Percentiles rank a stretch among this genome's conserved stretches.
Conservation (phyloP, 108 stramenopile species). For the Pseudonitzschia multiseries region DNA sequence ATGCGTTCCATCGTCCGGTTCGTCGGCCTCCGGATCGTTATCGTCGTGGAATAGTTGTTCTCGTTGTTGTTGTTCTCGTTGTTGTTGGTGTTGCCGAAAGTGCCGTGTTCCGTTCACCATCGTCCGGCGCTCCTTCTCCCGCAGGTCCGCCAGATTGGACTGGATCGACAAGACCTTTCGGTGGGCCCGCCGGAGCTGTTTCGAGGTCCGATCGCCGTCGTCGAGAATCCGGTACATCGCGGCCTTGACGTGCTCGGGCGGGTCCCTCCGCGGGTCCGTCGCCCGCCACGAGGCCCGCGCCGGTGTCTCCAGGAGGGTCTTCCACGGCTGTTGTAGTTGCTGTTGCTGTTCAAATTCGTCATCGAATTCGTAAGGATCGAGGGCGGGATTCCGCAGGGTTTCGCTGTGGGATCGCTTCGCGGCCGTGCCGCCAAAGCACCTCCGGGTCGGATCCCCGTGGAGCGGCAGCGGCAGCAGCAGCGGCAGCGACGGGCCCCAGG, state of each 20-base stretch:
- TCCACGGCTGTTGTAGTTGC: slow-evolving; percentile 49
- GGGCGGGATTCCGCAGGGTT: too few relatives aligned
- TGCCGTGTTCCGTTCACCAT: slow-evolving; percentile 35
- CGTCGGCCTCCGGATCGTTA: background rate
- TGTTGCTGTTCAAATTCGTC: too few relatives aligned
- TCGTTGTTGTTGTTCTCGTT: background rate
- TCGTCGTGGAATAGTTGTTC: background rate
- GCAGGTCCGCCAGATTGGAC: slow-evolving; percentile 30
- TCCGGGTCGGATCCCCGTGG: too few relatives aligned
- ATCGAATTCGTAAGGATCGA: too few relatives aligned
- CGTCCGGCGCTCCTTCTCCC: slow-evolving; percentile 50
- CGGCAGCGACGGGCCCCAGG: too few relatives aligned
- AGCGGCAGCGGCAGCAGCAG: too few relatives aligned
- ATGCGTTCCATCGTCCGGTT: background rate
- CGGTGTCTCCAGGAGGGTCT: slow-evolving; percentile 47
- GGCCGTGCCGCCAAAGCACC: background rate
- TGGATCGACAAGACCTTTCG: slow-evolving; percentile 32
- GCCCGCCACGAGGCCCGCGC: slow-evolving; percentile 76
- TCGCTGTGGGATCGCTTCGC: background rate
- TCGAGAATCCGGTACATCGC: slow-evolving; percentile 21
- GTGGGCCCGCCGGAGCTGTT: slow-evolving; percentile 40
- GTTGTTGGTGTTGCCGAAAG: background rate
- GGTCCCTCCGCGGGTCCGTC: slow-evolving; percentile 34
- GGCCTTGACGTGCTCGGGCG: slow-evolving; percentile 21
- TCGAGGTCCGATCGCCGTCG: slow-evolving; percentile 31